These are phyloP conservation scores for Ascochyta pisi DNA, from an alignment of 2,329 filamentous ascomycete species.

Conservation along the genomic window DNA sequence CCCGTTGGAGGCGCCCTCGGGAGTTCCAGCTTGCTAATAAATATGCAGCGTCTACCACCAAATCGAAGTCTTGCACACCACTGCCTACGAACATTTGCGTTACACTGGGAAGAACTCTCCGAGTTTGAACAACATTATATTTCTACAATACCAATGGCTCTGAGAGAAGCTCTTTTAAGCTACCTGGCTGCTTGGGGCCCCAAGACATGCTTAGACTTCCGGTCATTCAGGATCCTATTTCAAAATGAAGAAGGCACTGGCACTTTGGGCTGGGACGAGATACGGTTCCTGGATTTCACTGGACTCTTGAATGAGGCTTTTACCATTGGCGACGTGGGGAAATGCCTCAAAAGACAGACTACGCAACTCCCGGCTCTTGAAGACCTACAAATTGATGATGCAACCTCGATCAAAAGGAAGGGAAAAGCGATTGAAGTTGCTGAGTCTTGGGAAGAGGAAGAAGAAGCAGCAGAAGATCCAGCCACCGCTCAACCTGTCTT, in stretches of 20 bases:
- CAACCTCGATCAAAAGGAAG: slow-evolving; percentile 8
- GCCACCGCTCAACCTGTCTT: slow-evolving; percentile 6
- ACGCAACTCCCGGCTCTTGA: slow-evolving; percentile 21
- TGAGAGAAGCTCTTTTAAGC: slow-evolving; percentile 62
- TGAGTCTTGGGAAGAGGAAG: slow-evolving; percentile 60
- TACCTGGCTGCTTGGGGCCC: slow-evolving; percentile 62
- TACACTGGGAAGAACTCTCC: slow-evolving; percentile 63
- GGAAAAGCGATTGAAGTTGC: slow-evolving; percentile 34
- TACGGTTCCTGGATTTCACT: slow-evolving; percentile 61
- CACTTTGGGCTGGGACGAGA: slow-evolving; percentile 51
- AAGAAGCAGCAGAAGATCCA: slow-evolving; percentile 46
- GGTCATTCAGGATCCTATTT: slow-evolving; percentile 61
- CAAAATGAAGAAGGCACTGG: slow-evolving; percentile 42
- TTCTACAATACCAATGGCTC: slow-evolving; percentile 56
- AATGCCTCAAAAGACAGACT: slow-evolving; percentile 46
- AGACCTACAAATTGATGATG: slow-evolving; percentile 19
- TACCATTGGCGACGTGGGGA: slow-evolving; percentile 57
- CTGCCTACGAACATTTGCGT: slow-evolving; percentile 61
- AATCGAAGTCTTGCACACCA: slow-evolving; percentile 57
- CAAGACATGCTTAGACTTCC: slow-evolving; percentile 48
- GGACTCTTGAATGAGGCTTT: slow-evolving; percentile 58
- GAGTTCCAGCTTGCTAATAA: slow-evolving; percentile 30
- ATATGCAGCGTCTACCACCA: slow-evolving; percentile 39
- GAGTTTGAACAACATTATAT: slow-evolving; percentile 65
- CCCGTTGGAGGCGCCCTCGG: not conserved